A percentile compares a stretch with the other conserved stretches of the same genome.
Conservation (phyloP, 2,329 filamentous ascomycete species). For the Claviceps sp. region DNA sequence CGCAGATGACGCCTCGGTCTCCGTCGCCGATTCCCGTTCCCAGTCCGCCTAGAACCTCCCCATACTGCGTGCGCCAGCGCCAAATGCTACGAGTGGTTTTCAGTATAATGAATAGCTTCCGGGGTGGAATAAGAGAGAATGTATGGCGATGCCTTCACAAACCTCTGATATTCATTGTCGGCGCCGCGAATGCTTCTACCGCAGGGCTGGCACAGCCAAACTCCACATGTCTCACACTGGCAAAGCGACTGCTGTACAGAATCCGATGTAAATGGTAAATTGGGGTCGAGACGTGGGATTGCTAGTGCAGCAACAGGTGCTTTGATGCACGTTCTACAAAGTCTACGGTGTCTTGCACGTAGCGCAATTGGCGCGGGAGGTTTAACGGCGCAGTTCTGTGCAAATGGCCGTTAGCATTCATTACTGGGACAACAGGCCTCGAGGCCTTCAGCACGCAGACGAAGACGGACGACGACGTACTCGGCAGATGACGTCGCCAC, state of each 20-base stretch:
- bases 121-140: not conserved
- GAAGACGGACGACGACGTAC: constrained; percentile 33
- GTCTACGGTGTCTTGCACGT: constrained; percentile 62
- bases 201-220: constrained; percentile 81
- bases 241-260: constrained; percentile 44
- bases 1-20: constrained; percentile 77
- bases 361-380: constrained; percentile 55
- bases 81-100: constrained; percentile 44
- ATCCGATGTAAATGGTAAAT: constrained; percentile 35
- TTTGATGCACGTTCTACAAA: constrained; percentile 63
- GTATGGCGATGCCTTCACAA: constrained; percentile 10
- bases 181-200: constrained; percentile 53
- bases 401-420: constrained; percentile 2
- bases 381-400: constrained; percentile 81
- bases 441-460: not conserved
- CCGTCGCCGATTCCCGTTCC: constrained; percentile 83
- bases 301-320: constrained; percentile 50
- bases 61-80: constrained; percentile 81
- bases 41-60: constrained; percentile 63
- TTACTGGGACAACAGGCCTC: not conserved
- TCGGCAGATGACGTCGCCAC: constrained; percentile 65
- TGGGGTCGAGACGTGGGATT: constrained; percentile 28
- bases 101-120: not conserved
- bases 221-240: constrained; percentile 38
- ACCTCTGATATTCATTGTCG: constrained; percentile 47